Base-by-base conservation (phyloP, 2,329 filamentous ascomycete genomes). In the Fusarium buxicola region DNA sequence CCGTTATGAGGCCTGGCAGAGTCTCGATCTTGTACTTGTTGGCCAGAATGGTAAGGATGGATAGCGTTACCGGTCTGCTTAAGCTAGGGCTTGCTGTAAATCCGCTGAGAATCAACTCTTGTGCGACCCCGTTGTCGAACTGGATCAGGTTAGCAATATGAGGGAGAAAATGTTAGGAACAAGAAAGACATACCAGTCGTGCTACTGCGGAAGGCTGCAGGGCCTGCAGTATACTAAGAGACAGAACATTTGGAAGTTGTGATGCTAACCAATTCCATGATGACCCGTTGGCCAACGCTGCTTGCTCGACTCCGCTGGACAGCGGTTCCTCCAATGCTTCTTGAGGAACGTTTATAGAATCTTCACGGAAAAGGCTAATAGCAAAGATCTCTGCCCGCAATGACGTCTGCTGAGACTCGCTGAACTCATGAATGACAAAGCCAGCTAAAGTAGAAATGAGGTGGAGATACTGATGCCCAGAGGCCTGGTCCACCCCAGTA, bases 11-110 rank as follows among this genome's bases (percentile, higher is more conserved):
- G 7, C 59, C 55, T 8, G 60, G 61, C 7, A 71, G 45, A 7
- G 63, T 72, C 60, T 78, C 78, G 15, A 78, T 70, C 30, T 75
- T 75, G 66, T 78, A 76, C 59, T 82, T 83, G 66, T 83, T 83
- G 44, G 79, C 75, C 25, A 83, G 64, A 4, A 79, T 73, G 3
- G 77, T 75, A 10, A 82, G 69, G 10, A 82, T 77, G 0, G 75
- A 75, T 25, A 73, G 67, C 12, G 69, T 68, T 48, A 72, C 75
- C 57, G 72, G 60, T 63, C 68, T 58, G 31, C 65, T 63, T 24
- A 65, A 56, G 7, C 62, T 62, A 2, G 50, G 34, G 8, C 53
- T 47, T 9, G 66, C 41, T n/a, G 66, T 36, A 8, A 66, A 63
- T 27, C 70, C 68, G 31, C 72, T 71, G 5, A 75, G 46, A 8